Conservation (phyloP, 805 yeast species). For the Candida palmyrensis region DNA sequence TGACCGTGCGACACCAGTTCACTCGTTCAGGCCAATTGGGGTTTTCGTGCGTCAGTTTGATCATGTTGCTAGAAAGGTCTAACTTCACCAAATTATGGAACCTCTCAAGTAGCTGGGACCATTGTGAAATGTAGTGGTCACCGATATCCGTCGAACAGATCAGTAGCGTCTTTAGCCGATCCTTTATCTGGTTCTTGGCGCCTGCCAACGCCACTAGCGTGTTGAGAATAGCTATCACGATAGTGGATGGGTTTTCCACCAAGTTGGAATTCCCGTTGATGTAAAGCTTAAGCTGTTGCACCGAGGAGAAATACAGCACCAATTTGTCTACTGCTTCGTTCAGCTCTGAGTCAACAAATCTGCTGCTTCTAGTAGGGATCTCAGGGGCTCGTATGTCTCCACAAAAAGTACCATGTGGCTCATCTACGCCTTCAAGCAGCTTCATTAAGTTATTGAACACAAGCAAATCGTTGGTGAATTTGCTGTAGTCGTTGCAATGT, state of each 20-base stretch:
- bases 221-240: constrained; percentile 23
- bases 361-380: too few relatives aligned
- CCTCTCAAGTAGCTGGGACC: constrained; percentile 25
- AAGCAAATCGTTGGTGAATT: constrained; percentile 16
- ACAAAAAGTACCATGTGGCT: too few relatives aligned
- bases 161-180: constrained; percentile 16
- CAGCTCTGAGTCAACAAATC: too few relatives aligned
- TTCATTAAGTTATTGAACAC: constrained; percentile 14
- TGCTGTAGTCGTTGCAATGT: constrained; percentile 17
- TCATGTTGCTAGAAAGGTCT: constrained; percentile 22
- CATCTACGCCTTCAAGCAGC: constrained; percentile 6
- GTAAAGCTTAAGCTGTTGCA: constrained; percentile 16
- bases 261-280: constrained; percentile 23
- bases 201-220: constrained; percentile 18
- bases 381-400: too few relatives aligned
- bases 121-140: constrained; percentile 20
- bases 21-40: too few relatives aligned
- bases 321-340: too few relatives aligned
- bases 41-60: constrained; percentile 1
- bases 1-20: constrained; percentile 6
- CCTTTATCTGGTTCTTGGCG: constrained; percentile 10
- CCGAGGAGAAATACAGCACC: neutral
- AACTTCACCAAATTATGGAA: constrained; percentile 17
- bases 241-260: constrained; percentile 27
- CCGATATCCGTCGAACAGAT: constrained; percentile 33